Conservation (phyloP, 2,329 filamentous ascomycete genomes). For the Furcasterigmium sp. region DNA sequence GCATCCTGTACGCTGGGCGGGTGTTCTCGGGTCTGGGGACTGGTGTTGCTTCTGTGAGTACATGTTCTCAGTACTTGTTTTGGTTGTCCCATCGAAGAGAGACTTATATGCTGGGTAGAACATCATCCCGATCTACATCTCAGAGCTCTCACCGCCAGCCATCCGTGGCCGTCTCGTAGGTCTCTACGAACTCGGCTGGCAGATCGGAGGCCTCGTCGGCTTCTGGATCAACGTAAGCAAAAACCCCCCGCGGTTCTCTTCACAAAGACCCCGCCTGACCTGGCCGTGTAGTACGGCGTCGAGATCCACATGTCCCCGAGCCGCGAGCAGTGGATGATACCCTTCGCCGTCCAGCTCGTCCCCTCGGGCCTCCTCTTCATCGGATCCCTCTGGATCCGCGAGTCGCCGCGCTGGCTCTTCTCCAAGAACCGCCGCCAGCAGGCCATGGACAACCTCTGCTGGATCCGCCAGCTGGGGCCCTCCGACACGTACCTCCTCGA, state of each 20-base stretch:
- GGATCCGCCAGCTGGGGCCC: constrained; percentile 44
- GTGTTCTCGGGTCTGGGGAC: constrained; percentile 46
- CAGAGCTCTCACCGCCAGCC: constrained; percentile 41
- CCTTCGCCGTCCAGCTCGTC: constrained; percentile 49
- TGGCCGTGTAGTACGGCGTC: constrained; percentile 7
- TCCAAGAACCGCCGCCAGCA: constrained; percentile 44
- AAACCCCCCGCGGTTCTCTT: constrained; percentile 26
- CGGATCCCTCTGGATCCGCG: constrained; percentile 41
- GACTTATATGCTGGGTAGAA: no score
- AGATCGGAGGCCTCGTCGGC: constrained; percentile 46
- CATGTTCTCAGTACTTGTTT: background rate
- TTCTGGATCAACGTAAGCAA: constrained; percentile 39
- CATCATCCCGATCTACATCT: constrained; percentile 41
- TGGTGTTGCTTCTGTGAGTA: constrained; percentile 11
- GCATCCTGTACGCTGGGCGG: constrained; percentile 41
- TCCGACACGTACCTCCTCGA: constrained; percentile 57
- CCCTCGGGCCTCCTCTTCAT: constrained; percentile 46
- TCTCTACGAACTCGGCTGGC: constrained; percentile 48
- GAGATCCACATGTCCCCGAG: constrained; percentile 8
- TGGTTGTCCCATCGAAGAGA: no score
- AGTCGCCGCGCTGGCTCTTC: constrained; percentile 56
- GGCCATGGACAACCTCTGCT: constrained; percentile 45
- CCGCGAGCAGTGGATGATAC: constrained; percentile 38
- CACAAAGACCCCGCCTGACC: constrained; percentile 25
- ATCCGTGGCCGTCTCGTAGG: constrained; percentile 51